Conservation (phyloP, 2,329 filamentous ascomycete genomes). For the Phoma sp. region DNA sequence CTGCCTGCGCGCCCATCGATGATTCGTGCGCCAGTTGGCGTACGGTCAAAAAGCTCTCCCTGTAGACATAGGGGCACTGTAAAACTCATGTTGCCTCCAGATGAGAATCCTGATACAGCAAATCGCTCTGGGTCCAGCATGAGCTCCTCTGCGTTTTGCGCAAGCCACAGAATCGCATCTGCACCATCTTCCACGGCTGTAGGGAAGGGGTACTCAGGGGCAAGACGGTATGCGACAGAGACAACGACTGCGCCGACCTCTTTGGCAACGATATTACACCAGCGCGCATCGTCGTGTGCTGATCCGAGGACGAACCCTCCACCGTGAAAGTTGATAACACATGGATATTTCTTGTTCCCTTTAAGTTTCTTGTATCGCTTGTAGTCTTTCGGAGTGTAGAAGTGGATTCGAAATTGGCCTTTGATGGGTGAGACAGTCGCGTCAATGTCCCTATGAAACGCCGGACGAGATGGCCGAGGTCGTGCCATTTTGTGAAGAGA, state of each 20-base stretch:
- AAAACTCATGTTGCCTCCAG: conserved; percentile 67
- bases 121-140: conserved; percentile 64
- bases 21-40: conserved; percentile 36
- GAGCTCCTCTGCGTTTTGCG: conserved; percentile 61
- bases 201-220: conserved; percentile 67
- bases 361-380: conserved; percentile 50
- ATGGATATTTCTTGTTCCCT: conserved; percentile 57
- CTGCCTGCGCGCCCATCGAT: conserved; percentile 35
- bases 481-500: conserved; percentile 67
- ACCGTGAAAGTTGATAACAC: conserved; percentile 69
- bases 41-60: conserved; percentile 51
- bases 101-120: conserved; percentile 66
- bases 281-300: conserved; percentile 66
- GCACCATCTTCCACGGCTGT: conserved; percentile 69
- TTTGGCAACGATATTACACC: conserved; percentile 62
- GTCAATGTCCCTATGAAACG: conserved; percentile 63
- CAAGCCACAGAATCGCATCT: conserved; percentile 65
- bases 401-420: conserved; percentile 61
- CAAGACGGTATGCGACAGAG: conserved; percentile 66
- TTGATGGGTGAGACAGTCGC: conserved; percentile 55
- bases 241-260: conserved; percentile 64
- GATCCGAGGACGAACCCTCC: conserved; percentile 67
- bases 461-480: conserved; percentile 65
- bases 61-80: conserved; percentile 65
- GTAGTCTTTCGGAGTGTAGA: conserved; percentile 65